A percentile compares a stretch with the other conserved stretches of the same genome.
Conservation (phyloP, 139 green algal genomes). For the Dunaliella primolecta region DNA sequence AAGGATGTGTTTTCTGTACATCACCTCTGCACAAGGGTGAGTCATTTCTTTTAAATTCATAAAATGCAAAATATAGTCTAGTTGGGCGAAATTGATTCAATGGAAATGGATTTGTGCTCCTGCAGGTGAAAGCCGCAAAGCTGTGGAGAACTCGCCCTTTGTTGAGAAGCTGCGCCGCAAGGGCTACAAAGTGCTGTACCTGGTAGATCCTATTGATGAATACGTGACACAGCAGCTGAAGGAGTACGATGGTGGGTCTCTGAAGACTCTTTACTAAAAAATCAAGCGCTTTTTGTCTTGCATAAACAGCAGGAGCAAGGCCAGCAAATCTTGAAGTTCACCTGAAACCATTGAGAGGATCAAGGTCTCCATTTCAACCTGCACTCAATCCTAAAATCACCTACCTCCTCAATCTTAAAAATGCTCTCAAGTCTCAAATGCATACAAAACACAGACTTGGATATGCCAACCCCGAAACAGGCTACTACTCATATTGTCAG, state of each 20-base stretch:
- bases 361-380: no score
- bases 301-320: no score
- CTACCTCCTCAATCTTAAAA: no score
- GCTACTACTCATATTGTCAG: no score
- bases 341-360: no score
- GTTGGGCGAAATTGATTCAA: background rate
- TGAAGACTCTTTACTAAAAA: background rate
- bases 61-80: background rate
- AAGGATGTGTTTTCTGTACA: background rate
- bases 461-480: no score
- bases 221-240: constrained; percentile 99
- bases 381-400: no score
- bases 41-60: background rate
- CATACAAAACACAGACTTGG: no score
- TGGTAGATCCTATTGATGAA: constrained; percentile 99
- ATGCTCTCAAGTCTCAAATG: no score
- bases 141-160: constrained; percentile 98
- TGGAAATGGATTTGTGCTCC: no score
- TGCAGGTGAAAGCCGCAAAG: constrained; percentile 83
- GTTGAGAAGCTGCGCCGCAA: constrained; percentile 95
- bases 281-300: no score
- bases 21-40: background rate
- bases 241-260: constrained; percentile 54
- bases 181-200: constrained; percentile 98
- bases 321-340: no score